A percentile compares a stretch with the other conserved stretches of the same genome.
These are phyloP conservation scores for Solanum hybrid DNA, from an alignment of 305 asterid species.

Conservation along the genomic window DNA sequence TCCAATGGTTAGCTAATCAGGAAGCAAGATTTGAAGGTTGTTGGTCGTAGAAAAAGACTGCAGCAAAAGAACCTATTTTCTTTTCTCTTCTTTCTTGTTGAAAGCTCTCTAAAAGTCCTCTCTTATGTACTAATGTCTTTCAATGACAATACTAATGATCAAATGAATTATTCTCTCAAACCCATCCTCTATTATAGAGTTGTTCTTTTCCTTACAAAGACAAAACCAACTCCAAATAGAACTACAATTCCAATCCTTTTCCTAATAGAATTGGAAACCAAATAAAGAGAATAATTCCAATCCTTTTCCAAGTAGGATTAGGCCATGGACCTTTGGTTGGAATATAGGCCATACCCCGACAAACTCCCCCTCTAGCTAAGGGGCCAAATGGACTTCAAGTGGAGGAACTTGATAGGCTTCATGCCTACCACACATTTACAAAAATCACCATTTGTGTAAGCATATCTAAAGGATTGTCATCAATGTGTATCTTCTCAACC, in stretches of 20 bases:
- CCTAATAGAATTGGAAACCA: neutral
- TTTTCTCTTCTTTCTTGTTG: neutral
- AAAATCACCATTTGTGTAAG: neutral
- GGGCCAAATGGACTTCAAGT: neutral
- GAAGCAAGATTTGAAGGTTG: neutral
- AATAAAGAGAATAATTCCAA: neutral
- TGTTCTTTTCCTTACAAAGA: neutral
- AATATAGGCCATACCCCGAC: neutral
- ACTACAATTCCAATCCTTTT: neutral
- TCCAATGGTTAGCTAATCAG: neutral
- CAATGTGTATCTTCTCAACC: neutral
- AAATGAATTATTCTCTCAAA: neutral
- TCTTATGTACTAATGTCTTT: too few species aligned
- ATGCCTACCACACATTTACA: neutral
- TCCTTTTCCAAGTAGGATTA: neutral
- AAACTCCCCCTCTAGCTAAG: neutral
- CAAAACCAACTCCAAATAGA: neutral
- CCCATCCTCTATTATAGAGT: neutral
- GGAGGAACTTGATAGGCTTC: neutral
- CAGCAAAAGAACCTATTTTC: neutral
- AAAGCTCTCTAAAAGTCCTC: neutral
- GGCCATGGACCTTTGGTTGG: neutral
- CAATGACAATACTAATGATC: neutral
- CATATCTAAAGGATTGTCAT: neutral
- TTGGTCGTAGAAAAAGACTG: neutral